Conservation (phyloP, 2,329 filamentous ascomycete genomes). For the Myriosclerotinia duriaeana region DNA sequence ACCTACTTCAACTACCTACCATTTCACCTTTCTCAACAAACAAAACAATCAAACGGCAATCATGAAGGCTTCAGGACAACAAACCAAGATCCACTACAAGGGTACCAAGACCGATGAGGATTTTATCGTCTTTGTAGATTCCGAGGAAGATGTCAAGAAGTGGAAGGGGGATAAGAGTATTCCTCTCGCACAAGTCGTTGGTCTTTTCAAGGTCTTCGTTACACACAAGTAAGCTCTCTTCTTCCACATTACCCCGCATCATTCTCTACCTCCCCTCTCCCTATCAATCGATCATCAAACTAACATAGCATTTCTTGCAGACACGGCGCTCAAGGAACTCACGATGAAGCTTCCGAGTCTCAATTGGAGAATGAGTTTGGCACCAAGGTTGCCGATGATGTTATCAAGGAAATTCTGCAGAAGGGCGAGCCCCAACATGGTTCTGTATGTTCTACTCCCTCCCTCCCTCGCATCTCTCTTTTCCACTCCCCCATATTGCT, state of each 20-base stretch:
- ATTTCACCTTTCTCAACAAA: slow-evolving; percentile 5
- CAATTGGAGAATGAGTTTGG: slow-evolving; percentile 85
- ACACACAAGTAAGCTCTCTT: slow-evolving; percentile 74
- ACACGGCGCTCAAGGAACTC: slow-evolving; percentile 79
- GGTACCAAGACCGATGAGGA: slow-evolving; percentile 63
- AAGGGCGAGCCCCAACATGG: slow-evolving; percentile 67
- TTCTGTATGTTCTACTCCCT: slow-evolving; percentile 47
- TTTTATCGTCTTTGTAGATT: slow-evolving; percentile 67
- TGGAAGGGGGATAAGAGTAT: slow-evolving; percentile 80
- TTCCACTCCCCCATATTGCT: neutral
- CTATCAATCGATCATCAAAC: slow-evolving; percentile 2
- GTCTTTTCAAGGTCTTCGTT: slow-evolving; percentile 83
- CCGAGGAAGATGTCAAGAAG: slow-evolving; percentile 64
- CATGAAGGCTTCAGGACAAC: slow-evolving; percentile 56
- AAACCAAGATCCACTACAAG: slow-evolving; percentile 69
- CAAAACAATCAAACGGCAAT: slow-evolving; percentile 28
- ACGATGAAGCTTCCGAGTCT: slow-evolving; percentile 73
- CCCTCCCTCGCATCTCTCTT: slow-evolving; percentile 5
- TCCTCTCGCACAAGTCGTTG: slow-evolving; percentile 81
- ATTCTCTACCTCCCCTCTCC: neutral
- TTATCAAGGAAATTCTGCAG: slow-evolving; percentile 78
- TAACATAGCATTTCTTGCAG: slow-evolving; percentile 48
- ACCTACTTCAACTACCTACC: slow-evolving; percentile 18
- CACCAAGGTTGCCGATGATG: slow-evolving; percentile 74
- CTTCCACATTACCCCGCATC: neutral